Base-by-base conservation (phyloP, 106 monocot species). In the Dioscorea zingiberensis region DNA sequence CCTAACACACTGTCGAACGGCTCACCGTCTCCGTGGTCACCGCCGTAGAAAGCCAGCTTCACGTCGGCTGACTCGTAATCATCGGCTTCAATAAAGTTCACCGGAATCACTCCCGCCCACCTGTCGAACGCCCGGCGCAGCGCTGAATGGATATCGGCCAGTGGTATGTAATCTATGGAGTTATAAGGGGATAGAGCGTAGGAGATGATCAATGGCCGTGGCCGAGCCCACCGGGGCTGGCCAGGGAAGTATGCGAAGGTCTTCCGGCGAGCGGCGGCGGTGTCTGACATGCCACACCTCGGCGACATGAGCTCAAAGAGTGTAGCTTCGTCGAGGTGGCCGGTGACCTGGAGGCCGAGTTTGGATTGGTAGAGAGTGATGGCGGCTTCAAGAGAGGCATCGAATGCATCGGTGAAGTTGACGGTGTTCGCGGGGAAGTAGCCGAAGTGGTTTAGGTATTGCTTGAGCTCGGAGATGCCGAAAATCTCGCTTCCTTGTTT, bases 1-100 rank as follows among this genome's bases (percentile, higher is more conserved):
- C 97, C 97, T 24, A 92, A 62, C 19, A 76, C 81, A 4, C 97
- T 92, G 70, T 97, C 97, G 67, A 97, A 97, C 10, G 97, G 83
- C 74, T 86, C 68, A 14, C 97, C 92, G 68, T 97, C 97, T 3
- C 97, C 97, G 69, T 97, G 97, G 29, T 84, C 83, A 5, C 97
- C 92, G n/a, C 12, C 19, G 66, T 73, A 86, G 74, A 97, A 92
- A 0, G 79, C 97, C 13, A 97, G 64, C 71, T 80, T 85, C 44
- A 97, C 74, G 70, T 92, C 83, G 23, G 97, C 92, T 1, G 60
- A 16, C 0, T 45, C 25, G 73, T 86, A 89, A 18, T 81, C 72
- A 2, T 25, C 47, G 7, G 72, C 29, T 28, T 73, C 86, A 24
- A 17, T 22, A 73, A 97, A 97, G 27, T 48, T 77, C 17, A 97